These are phyloP conservation scores for Leccinellum luteum DNA, from an alignment of 768 basidiomycete species.

Conservation along the genomic window DNA sequence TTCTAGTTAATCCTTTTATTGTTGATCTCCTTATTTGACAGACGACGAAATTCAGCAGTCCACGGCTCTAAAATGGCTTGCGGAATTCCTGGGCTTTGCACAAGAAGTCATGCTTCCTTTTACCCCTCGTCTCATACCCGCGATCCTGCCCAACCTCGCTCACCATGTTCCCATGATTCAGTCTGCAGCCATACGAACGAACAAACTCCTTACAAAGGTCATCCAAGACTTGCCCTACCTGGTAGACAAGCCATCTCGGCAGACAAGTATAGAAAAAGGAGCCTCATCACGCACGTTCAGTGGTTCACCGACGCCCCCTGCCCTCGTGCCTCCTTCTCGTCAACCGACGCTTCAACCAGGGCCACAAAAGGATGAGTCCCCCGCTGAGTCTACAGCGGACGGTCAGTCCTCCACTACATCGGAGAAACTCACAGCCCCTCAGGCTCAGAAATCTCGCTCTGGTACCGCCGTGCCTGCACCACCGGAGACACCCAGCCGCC, in stretches of 20 bases:
- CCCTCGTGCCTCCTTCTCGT: constrained; percentile 44
- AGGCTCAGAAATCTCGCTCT: constrained; percentile 27
- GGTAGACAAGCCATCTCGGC: constrained; percentile 40
- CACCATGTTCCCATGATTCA: constrained; percentile 90
- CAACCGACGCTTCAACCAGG: constrained; percentile 46
- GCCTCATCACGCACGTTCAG: constrained; percentile 36
- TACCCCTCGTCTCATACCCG: constrained; percentile 88
- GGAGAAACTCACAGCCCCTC: constrained; percentile 41
- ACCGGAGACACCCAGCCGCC: constrained; percentile 46
- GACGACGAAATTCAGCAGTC: constrained; percentile 96
- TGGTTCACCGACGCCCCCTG: constrained; percentile 55
- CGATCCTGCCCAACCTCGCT: constrained; percentile 91
- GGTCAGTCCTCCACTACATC: constrained; percentile 26
- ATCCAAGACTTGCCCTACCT: constrained; percentile 84
- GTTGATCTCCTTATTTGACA: constrained; percentile 1
- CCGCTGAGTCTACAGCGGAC: constrained; percentile 45
- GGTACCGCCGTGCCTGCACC: constrained; percentile 23
- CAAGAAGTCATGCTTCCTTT: constrained; percentile 94
- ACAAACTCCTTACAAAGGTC: constrained; percentile 78
- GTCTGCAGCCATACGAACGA: constrained; percentile 79
- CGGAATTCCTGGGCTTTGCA: constrained; percentile 84
- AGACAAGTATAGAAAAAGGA: constrained; percentile 24
- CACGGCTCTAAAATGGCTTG: constrained; percentile 90
- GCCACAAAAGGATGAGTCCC: constrained; percentile 44
- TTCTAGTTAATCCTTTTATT: constrained; percentile 1